Evolutionary conservation across 805 yeast species (phyloP), one percentile per base, ranked within the genome.

Genomic region (Torulaspora maleeae): DNA sequence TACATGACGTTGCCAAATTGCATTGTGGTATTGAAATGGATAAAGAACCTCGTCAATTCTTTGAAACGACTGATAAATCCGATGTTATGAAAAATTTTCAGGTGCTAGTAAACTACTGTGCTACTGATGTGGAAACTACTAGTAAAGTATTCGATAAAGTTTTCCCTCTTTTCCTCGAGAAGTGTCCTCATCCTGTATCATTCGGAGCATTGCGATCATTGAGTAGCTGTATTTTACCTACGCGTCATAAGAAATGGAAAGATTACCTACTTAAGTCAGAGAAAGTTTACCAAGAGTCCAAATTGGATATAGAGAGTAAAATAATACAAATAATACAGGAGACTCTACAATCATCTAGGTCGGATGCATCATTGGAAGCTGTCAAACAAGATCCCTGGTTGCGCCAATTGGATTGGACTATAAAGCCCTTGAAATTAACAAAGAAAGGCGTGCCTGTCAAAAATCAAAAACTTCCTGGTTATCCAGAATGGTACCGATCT

Each of bases 101-200:
- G 44, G 54, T 64, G 6, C 70, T 90, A 48, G 79, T 88, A 71
- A 63, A 67, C 30, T 93, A 95, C 68, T 95, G 99, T 73, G 88
- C 96, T 0, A 67, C 65, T 4, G 99, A 93, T 68, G 96, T 89
- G 0, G 68, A 69, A 6, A 82, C 83, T 1, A 93, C 99, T 0
- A 83, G 75, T 55, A 68, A 69, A 48, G 87, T 91, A 2, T 82
- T 82, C 52, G 70, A 74, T 47, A 78, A 78, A 47, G 77, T 89
- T 0, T 78, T 81, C 27, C 96, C 96, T 1, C 67, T 70, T 28
- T 93, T 86, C 58, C 63, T 76, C 22, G 56, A 70, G 27, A 75
- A 79, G 41, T 80, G 90, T 36, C 96, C 99, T 0, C 99, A 93
- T 64, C 97, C 99, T 0, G 95, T 91, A 2, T 86, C 95, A 12